A percentile compares a stretch with the other conserved stretches of the same genome.
These are phyloP conservation scores for Xanthoparmelia taractica DNA, from an alignment of 495 filamentous ascomycete genomes.

Conservation along the genomic window DNA sequence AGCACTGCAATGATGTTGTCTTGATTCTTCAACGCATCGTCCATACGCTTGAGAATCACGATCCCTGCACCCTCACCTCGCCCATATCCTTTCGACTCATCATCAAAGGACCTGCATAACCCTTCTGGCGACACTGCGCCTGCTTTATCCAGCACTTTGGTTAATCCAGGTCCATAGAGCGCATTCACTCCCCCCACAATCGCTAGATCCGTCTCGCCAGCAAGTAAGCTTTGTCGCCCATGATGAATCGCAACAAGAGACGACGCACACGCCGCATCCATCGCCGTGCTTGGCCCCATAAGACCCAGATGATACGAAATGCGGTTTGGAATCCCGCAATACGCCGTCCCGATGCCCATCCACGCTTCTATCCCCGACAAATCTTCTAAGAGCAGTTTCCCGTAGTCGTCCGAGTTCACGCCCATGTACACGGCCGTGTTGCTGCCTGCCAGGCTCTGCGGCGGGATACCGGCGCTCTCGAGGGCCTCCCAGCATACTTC, in stretches of 20 bases:
- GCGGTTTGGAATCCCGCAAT: constrained; percentile 26
- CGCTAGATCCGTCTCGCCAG: constrained; percentile 42
- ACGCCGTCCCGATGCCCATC: constrained; percentile 1
- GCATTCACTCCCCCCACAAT: constrained; percentile 28
- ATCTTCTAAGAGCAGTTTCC: not conserved
- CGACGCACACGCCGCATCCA: constrained; percentile 43
- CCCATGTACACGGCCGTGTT: constrained; percentile 1
- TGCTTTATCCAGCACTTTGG: constrained; percentile 51
- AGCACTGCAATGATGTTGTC: constrained; percentile 41
- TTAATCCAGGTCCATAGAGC: not conserved
- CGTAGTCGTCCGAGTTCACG: not conserved
- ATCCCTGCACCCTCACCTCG: constrained; percentile 42
- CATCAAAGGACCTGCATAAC: constrained; percentile 59
- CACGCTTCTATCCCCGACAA: not conserved
- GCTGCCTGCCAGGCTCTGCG: not conserved
- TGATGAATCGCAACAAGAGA: constrained; percentile 35
- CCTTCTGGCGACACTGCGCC: constrained; percentile 61
- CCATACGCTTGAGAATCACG: constrained; percentile 37
- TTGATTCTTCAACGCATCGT: constrained; percentile 40
- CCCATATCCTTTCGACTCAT: constrained; percentile 61
- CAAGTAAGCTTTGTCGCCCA: constrained; percentile 31
- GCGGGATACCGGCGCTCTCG: constrained; percentile 26
- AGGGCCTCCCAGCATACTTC: constrained; percentile 24
- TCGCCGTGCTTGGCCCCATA: constrained; percentile 31
- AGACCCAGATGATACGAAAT: constrained; percentile 43